These are phyloP conservation scores for Tieghemiomyces parasiticus DNA, from an alignment of 192 early-diverging fungal species.

Conservation along the genomic window DNA sequence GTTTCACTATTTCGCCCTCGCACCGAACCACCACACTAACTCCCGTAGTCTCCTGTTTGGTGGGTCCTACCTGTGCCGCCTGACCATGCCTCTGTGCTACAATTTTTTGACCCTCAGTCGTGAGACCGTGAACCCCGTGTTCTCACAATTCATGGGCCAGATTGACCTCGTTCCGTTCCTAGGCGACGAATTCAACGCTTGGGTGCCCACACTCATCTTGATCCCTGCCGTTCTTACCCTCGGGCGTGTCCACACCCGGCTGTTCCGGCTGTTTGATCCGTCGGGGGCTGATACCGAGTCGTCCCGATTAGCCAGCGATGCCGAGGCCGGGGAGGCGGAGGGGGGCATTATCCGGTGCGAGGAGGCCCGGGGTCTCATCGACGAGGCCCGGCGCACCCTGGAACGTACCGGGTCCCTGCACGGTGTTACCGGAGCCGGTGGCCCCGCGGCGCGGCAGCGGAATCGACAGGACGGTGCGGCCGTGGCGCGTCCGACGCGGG, in stretches of 20 bases:
- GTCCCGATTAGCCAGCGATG: slow-evolving; percentile 13
- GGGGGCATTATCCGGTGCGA: slow-evolving; percentile 22
- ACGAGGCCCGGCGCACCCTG: slow-evolving; percentile 23
- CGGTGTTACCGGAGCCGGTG: background rate
- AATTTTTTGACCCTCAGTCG: slow-evolving; percentile 73
- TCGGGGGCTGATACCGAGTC: background rate
- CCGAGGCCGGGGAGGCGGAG: slow-evolving; percentile 12
- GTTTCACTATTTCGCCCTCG: slow-evolving; percentile 77
- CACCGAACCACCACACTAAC: slow-evolving; percentile 88
- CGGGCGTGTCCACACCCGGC: slow-evolving; percentile 71
- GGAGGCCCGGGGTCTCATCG: slow-evolving; percentile 26
- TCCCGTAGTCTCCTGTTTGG: slow-evolving; percentile 82
- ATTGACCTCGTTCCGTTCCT: slow-evolving; percentile 84
- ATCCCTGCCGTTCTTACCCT: slow-evolving; percentile 57
- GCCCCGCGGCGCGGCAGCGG: background rate
- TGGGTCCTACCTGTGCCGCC: slow-evolving; percentile 77
- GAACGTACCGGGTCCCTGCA: slow-evolving; percentile 15
- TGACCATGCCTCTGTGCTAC: slow-evolving; percentile 79
- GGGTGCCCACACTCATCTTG: slow-evolving; percentile 75
- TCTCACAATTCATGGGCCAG: slow-evolving; percentile 52
- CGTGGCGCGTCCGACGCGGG: too few relatives aligned
- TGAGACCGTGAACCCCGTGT: slow-evolving; percentile 33
- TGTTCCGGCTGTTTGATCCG: slow-evolving; percentile 42
- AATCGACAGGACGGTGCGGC: too few relatives aligned
- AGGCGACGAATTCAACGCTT: slow-evolving; percentile 74